Evolutionary conservation across 192 early-diverging fungal genomes (phyloP), one percentile per base, ranked within the genome.

Genomic region (Radiomyces spectabilis): DNA sequence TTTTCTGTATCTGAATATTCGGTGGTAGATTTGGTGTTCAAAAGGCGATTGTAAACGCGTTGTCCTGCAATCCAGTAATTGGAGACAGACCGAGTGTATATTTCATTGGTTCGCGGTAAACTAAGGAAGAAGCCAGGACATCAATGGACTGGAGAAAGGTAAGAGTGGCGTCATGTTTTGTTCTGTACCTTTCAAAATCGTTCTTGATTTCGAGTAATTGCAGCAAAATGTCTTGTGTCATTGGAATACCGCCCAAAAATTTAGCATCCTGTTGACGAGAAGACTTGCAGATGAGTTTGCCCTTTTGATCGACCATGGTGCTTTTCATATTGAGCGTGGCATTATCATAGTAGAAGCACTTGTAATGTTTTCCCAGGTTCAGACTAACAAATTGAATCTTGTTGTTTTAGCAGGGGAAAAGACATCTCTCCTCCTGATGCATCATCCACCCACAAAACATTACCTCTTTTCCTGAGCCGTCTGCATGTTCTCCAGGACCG

Each of bases 31-130:
- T n/a, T n/a, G n/a, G n/a, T n/a, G n/a, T n/a, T n/a, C n/a, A n/a
- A n/a, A n/a, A n/a, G n/a, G n/a, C n/a, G n/a, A 24, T 52, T 59
- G 13, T 40, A 48, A 25, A 71, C 54, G 27, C 76, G 61, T 26
- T 73, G 66, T 1, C 79, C 79, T 15, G 76, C 69, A 37, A 81
- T 64, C 79, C 79, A 81, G 53, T 75, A 57, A 49, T 78, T 75
- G 12, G 65, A 51, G 18, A 69, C 68, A 8, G 79, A 78, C 18
- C 72, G 57, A 3, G 79, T 78, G 46, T 76, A 76, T 0, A 78
- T 67, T 46, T 81, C 76, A 27, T 56, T 71, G 1, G 71, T 59
- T 16, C 64, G 64, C 16, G 73, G 73, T 35, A 69, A 57, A 32
- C 72, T 71, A 35, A 10, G 18, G 41, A 32, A 33, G 27, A 16